A percentile compares a stretch with the other conserved stretches of the same genome.
Evolutionary conservation across 2,329 filamentous ascomycete genomes (phyloP).

Genomic region (Claviceps humidiphila): DNA sequence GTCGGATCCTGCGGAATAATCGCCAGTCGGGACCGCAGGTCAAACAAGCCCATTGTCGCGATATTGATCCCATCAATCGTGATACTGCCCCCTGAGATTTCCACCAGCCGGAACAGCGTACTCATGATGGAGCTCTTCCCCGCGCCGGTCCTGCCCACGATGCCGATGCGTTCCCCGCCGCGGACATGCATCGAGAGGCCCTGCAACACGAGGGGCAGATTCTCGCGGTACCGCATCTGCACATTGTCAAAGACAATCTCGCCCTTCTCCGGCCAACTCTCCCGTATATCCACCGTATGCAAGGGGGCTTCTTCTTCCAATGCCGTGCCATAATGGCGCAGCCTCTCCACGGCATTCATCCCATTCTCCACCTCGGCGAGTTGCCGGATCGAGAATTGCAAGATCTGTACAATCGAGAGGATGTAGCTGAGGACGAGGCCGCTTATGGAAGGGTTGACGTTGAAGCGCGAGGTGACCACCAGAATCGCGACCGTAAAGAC

Average conservation of each 20-base stretch:
- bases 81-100: slow-evolving; percentile 49
- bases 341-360: slow-evolving; percentile 90
- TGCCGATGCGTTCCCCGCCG: slow-evolving; percentile 67
- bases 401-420: slow-evolving; percentile 83
- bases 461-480: slow-evolving; percentile 82
- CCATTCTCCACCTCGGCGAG: slow-evolving; percentile 93
- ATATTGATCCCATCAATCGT: slow-evolving; percentile 57
- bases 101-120: slow-evolving; percentile 64
- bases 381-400: slow-evolving; percentile 89
- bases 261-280: slow-evolving; percentile 74
- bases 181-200: slow-evolving; percentile 58
- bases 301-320: slow-evolving; percentile 83
- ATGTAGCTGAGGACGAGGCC: slow-evolving; percentile 91
- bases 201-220: slow-evolving; percentile 59
- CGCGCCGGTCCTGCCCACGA: slow-evolving; percentile 70
- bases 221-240: slow-evolving; percentile 63
- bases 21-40: slow-evolving; percentile 61
- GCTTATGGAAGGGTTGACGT: slow-evolving; percentile 68
- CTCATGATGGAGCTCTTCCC: slow-evolving; percentile 79
- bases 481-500: slow-evolving; percentile 83
- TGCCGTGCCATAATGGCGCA: slow-evolving; percentile 77
- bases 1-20: slow-evolving; percentile 82
- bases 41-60: slow-evolving; percentile 58
- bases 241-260: slow-evolving; percentile 66
- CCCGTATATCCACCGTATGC: slow-evolving; percentile 58